These are phyloP conservation scores for Neckera pumila DNA, from an alignment of 225 moss, liverwort and hornwort species.

Conservation along the genomic window DNA sequence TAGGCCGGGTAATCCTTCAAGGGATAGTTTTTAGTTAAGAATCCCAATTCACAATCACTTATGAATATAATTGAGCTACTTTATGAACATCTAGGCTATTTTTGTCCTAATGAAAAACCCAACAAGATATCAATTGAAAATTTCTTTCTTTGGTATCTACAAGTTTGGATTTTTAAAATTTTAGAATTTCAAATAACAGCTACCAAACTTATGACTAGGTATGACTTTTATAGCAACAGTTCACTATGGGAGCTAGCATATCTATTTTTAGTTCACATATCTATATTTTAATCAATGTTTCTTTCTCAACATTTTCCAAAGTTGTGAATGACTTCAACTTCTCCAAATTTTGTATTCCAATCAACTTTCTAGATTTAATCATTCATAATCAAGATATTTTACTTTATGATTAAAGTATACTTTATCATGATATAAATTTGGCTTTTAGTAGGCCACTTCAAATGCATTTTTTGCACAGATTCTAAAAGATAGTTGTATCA, in stretches of 20 bases:
- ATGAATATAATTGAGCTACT: not conserved
- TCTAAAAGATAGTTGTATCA: not conserved
- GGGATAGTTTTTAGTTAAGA: too few relatives aligned
- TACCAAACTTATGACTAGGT: not conserved
- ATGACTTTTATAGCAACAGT: rapidly evolving
- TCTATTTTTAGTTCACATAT: not conserved
- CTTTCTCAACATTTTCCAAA: not conserved
- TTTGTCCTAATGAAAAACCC: not conserved
- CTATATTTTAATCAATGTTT: not conserved
- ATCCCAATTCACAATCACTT: not conserved
- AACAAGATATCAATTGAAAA: not conserved
- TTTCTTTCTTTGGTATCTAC: not conserved
- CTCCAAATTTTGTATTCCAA: not conserved
- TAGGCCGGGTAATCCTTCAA: rapidly evolving
- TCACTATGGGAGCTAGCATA: rapidly evolving
- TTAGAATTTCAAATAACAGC: rapidly evolving
- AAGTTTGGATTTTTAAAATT: rapidly evolving
- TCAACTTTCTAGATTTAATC: not conserved
- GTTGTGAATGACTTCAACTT: not conserved
- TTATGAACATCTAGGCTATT: not conserved
- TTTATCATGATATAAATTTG: not conserved
- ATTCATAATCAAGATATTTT: not conserved
- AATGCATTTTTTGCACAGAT: rapidly evolving
- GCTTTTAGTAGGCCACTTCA: not conserved
- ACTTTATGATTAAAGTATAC: not conserved